Base-by-base conservation (phyloP, 441 rosid genomes). In the Theobroma grandiflorum region DNA sequence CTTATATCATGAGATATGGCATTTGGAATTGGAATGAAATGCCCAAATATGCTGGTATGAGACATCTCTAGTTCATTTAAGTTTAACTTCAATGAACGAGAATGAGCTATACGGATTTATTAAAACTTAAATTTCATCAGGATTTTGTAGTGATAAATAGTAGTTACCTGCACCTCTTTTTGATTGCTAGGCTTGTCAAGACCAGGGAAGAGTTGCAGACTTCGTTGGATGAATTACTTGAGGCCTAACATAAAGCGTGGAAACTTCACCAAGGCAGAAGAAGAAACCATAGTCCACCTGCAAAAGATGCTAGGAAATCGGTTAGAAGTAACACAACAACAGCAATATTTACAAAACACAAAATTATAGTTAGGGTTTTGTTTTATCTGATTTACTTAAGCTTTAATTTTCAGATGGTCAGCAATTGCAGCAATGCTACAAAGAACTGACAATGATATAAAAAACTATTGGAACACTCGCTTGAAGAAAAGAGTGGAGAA, bases 131-230 rank as follows among this genome's bases (percentile, higher is more conserved):
- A 64, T 6, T 33, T 62, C 67, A 8, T 38, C 22, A 35, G 37
- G 22, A 3, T 37, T 37, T 16, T 35, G 9, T 64, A 2, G 2
- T 11, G 10, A 63, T 69, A 22, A 47, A 12, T 26, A 43, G 55
- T 68, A 2, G 22, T 16, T 0, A 10, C 8, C 4, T 42, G 52
- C 35, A 5, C 4, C 43, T 22, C 10, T 3, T 20, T 45, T 70
- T 31, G 58, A 33, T 47, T 49, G 47, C 38, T 70, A 70, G 74
- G 74, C 0, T 15, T 31, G 58, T n/a, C 35, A 10, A 88, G 89
- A 62, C 63, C 85, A 4, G 91, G 89, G 63, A 88, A 88, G 80
- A 87, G 89, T 84, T 89, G 91, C 78, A 83, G 91, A 43, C 88
- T 85, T 50, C 87, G 88, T 4, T 89, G 89, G 90, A 68, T 87